These are phyloP conservation scores for Stagonosporopsis rhizophila DNA, from an alignment of 2,329 filamentous ascomycete species.

Conservation along the genomic window DNA sequence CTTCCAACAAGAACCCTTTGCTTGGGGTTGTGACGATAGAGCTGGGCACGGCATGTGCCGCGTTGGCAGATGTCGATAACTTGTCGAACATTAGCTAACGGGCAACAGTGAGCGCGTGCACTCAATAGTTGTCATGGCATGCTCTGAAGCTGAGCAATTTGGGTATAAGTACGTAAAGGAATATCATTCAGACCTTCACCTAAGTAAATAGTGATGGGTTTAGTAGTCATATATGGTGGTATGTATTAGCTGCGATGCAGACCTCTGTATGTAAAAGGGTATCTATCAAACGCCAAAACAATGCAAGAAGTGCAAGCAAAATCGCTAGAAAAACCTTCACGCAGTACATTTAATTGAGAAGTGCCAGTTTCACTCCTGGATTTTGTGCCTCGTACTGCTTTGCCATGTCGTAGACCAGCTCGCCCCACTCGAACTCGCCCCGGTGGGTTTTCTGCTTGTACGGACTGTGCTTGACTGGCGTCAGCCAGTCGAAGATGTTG, in stretches of 20 bases:
- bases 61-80: background rate
- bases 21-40: background rate
- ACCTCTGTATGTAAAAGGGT: slow-evolving; percentile 23
- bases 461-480: slow-evolving; percentile 78
- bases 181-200: background rate
- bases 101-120: background rate
- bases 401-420: slow-evolving; percentile 57
- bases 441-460: slow-evolving; percentile 72
- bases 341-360: slow-evolving; percentile 20
- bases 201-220: background rate
- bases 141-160: background rate
- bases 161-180: background rate
- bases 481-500: slow-evolving; percentile 75
- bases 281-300: slow-evolving; percentile 29
- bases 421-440: slow-evolving; percentile 73
- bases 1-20: background rate
- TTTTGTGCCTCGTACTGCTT: slow-evolving; percentile 35
- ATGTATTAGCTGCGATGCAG: slow-evolving; percentile 13
- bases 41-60: background rate
- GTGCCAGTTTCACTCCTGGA: slow-evolving; percentile 26
- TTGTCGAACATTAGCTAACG: background rate
- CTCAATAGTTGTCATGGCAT: background rate
- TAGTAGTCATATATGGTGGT: background rate
- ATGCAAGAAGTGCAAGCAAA: slow-evolving; percentile 16
- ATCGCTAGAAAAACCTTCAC: background rate